A percentile compares a stretch with the other conserved stretches of the same genome.
Conservation (phyloP, 805 yeast genomes). For the Saccharomycopsis vini region DNA sequence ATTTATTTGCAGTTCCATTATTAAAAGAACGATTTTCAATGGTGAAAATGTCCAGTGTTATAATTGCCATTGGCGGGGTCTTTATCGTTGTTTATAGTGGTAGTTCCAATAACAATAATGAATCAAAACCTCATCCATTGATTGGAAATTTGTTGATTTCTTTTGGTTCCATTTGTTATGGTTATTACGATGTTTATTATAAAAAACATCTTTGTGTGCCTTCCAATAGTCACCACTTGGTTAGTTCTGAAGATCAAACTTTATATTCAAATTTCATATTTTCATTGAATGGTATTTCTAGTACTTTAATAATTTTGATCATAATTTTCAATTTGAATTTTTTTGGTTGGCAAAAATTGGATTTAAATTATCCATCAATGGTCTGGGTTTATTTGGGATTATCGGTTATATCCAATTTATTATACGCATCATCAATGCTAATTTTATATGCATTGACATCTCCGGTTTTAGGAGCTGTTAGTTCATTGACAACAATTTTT, state of each 20-base stretch:
- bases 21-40: constrained; percentile 56
- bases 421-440: constrained; percentile 64
- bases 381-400: constrained; percentile 38
- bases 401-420: constrained; percentile 54
- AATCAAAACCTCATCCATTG: constrained; percentile 46
- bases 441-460: constrained; percentile 76
- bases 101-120: constrained; percentile 21
- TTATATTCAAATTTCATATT: constrained; percentile 74
- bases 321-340: constrained; percentile 22
- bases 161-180: constrained; percentile 68
- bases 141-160: constrained; percentile 65
- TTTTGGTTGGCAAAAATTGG: constrained; percentile 37
- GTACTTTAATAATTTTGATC: constrained; percentile 24
- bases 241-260: constrained; percentile 55
- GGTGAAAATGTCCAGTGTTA: constrained; percentile 57
- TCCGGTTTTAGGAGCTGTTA: constrained; percentile 69
- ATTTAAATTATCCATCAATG: constrained; percentile 16
- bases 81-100: constrained; percentile 69
- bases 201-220: constrained; percentile 73
- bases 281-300: constrained; percentile 57
- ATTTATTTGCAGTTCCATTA: constrained; percentile 71
- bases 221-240: constrained; percentile 21
- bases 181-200: constrained; percentile 77
- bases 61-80: constrained; percentile 67
- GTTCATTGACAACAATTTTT: constrained; percentile 66